Conservation (phyloP, 352 stramenopile species). For the Phytopythium cucurbitacearum region DNA sequence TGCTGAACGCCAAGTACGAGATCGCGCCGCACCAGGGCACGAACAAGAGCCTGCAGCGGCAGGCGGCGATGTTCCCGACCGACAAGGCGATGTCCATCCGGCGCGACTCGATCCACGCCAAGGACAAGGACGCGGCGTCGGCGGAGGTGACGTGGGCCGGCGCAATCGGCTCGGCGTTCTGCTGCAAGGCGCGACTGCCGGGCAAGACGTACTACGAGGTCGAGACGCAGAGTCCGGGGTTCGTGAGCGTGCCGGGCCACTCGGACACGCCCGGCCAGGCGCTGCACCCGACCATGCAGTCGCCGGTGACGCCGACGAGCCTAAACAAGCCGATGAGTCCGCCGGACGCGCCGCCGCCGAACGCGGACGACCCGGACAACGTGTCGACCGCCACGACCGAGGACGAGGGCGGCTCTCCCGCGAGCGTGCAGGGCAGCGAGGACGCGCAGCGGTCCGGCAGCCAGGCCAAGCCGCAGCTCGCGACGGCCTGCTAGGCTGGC, state of each 20-base stretch:
- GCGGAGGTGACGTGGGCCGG: slow-evolving; percentile 52
- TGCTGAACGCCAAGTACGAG: slow-evolving; percentile 86
- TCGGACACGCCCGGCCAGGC: slow-evolving; percentile 68
- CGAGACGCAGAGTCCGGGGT: slow-evolving; percentile 70
- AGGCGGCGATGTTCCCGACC: slow-evolving; percentile 32
- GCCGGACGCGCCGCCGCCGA: slow-evolving; percentile 10
- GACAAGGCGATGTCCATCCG: slow-evolving; percentile 57
- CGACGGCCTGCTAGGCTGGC: not conserved
- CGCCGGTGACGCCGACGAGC: slow-evolving; percentile 39
- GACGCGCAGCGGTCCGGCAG: not conserved
- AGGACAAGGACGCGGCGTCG: slow-evolving; percentile 48
- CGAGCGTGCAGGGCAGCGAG: slow-evolving; percentile 12
- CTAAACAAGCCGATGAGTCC: slow-evolving; percentile 35
- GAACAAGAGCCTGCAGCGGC: slow-evolving; percentile 42
- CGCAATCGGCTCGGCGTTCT: slow-evolving; percentile 56
- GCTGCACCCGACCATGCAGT: slow-evolving; percentile 45
- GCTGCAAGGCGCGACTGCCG: slow-evolving; percentile 65
- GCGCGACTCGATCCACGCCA: slow-evolving; percentile 50
- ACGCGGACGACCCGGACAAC: slow-evolving; percentile 18
- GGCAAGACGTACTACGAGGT: slow-evolving; percentile 79
- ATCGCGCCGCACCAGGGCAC: slow-evolving; percentile 71
- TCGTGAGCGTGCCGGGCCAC: slow-evolving; percentile 34
- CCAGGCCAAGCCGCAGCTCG: not conserved
- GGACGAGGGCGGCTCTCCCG: slow-evolving; percentile 24
- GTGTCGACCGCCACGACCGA: slow-evolving; percentile 35